Conservation (phyloP, 1,284 basidiomycete species). For the Kwoniella shivajii region DNA sequence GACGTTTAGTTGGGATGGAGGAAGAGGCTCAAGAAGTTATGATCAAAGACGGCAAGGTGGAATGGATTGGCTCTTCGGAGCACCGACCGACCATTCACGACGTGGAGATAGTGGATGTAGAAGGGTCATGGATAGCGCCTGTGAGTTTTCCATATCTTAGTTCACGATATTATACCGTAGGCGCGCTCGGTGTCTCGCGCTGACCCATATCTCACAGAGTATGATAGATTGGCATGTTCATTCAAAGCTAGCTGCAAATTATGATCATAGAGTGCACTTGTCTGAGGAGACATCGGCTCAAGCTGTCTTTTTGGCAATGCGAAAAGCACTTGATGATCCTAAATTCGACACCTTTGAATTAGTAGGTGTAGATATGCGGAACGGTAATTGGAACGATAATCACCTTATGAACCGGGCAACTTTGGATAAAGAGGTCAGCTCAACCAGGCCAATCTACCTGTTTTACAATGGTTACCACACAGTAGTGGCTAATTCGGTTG, state of each 20-base stretch:
- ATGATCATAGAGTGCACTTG: conserved; percentile 30
- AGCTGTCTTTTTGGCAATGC: conserved; percentile 24
- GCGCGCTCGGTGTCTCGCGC: not conserved
- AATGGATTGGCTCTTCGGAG: not conserved
- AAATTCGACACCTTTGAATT: conserved; percentile 23
- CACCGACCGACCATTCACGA: not conserved
- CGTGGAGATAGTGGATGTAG: not conserved
- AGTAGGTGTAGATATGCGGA: conserved; percentile 30
- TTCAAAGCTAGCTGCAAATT: conserved; percentile 34
- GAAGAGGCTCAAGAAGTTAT: not conserved
- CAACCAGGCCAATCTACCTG: conserved; percentile 33
- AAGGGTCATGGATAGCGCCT: not conserved
- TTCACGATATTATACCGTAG: not conserved
- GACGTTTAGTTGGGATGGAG: not conserved
- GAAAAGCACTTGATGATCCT: conserved; percentile 18
- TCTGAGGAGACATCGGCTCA: conserved; percentile 21
- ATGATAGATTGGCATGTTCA: conserved; percentile 43
- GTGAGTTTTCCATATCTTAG: not conserved
- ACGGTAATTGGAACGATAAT: conserved; percentile 38
- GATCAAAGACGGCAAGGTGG: not conserved
- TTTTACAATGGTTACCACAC: conserved; percentile 46
- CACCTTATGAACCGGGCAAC: conserved; percentile 23
- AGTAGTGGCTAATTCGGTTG: conserved; percentile 35
- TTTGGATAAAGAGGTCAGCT: conserved; percentile 27
- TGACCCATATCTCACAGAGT: conserved; percentile 9